Percentiles rank a stretch among this genome's conserved stretches.
phyloP scores from a whole-genome alignment of 257 asterid genomes.

The Ilex aquifolium region DNA sequence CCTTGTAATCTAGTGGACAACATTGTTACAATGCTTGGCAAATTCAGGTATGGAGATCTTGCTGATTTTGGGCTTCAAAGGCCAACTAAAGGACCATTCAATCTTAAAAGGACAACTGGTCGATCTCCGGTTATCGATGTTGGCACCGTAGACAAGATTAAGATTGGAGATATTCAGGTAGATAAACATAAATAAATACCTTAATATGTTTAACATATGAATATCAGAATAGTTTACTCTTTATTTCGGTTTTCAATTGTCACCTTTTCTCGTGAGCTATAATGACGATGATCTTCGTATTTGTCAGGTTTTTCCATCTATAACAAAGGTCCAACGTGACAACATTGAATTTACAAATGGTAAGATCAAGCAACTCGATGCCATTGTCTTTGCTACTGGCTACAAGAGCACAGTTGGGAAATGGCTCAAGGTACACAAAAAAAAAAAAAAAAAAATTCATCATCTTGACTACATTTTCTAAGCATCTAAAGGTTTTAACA shows the following conservation, averaged over 20 bases:
- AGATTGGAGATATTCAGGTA: conserved; percentile 32
- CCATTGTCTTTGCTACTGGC: conserved; percentile 55
- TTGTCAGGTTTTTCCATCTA: conserved; percentile 41
- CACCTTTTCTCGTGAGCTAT: too few species aligned
- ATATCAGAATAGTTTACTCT: too few species aligned
- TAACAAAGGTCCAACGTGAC: conserved; percentile 18
- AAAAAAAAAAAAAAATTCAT: too few species aligned
- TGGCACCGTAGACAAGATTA: conserved; percentile 41
- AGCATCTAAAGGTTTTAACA: too few species aligned
- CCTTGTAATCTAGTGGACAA: conserved; percentile 28
- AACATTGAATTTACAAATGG: conserved; percentile 29
- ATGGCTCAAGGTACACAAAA: conserved; percentile 37
- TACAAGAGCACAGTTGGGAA: conserved; percentile 36
- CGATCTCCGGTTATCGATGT: conserved; percentile 53
- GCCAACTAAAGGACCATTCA: conserved; percentile 49
- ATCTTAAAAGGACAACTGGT: conserved; percentile 26
- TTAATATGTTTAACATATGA: neutral
- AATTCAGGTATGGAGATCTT: conserved; percentile 26
- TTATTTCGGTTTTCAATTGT: neutral
- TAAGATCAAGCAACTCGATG: conserved; percentile 17
- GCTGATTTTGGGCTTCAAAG: conserved; percentile 29
- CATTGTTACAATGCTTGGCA: conserved; percentile 7
- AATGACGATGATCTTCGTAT: neutral
- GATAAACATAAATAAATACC: neutral
- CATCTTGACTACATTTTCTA: too few species aligned